Conservation (phyloP, 164 flowering plant species). For the Nelumbo lutea region DNA sequence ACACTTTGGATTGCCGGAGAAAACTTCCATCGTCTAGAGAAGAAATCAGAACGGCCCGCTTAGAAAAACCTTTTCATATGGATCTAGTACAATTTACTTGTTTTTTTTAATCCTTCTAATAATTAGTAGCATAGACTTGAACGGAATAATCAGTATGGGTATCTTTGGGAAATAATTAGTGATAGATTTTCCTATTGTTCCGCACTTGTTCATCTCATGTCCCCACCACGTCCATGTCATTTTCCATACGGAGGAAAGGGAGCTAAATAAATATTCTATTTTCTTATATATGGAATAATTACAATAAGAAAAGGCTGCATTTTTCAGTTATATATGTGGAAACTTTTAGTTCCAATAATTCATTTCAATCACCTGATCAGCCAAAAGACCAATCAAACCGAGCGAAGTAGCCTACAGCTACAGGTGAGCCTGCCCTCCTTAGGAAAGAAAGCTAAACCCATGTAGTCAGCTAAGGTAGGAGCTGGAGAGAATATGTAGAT, state of each 20-base stretch:
- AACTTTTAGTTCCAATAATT: constrained; percentile 55
- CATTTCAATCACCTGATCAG: constrained; percentile 34
- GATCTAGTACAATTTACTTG: constrained; percentile 21
- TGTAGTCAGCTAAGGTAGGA: constrained; percentile 22
- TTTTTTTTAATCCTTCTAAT: constrained; percentile 16
- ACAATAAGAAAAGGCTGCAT: constrained; percentile 27
- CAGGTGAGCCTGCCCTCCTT: constrained; percentile 1
- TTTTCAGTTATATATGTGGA: constrained; percentile 26
- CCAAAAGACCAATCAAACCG: constrained; percentile 27
- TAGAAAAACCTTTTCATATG: neutral
- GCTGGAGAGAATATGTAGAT: constrained; percentile 16
- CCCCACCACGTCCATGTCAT: constrained; percentile 25
- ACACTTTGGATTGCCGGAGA: no score
- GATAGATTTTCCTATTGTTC: constrained; percentile 43
- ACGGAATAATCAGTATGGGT: constrained; percentile 45
- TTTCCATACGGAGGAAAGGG: neutral
- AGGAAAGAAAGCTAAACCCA: neutral
- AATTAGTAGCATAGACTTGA: constrained; percentile 24
- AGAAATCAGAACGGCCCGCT: no score
- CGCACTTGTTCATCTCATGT: constrained; percentile 24
- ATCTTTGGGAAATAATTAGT: constrained; percentile 50
- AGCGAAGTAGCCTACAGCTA: constrained; percentile 19
- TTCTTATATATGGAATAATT: constrained; percentile 19
- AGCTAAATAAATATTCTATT: constrained; percentile 2
- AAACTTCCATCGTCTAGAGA: no score